These are phyloP conservation scores for Dictyophora rubrovolvata DNA, from an alignment of 768 basidiomycete genomes.

Conservation along the genomic window DNA sequence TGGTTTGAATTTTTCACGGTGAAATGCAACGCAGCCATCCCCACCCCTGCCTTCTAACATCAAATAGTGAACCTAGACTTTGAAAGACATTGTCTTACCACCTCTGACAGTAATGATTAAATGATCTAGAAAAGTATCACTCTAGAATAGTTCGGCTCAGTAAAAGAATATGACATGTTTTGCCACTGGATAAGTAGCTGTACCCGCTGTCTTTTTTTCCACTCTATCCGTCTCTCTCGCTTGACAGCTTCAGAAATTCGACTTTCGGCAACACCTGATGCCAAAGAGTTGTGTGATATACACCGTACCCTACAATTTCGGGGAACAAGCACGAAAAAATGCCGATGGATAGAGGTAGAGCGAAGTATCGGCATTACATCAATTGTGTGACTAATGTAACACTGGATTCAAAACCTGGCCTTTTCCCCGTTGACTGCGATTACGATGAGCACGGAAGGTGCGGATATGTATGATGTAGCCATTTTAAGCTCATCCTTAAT, in stretches of 20 bases:
- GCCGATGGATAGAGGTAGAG: not conserved
- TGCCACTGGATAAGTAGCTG: not conserved
- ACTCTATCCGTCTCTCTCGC: conserved; percentile 10
- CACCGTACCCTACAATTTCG: not conserved
- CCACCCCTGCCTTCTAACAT: conserved; percentile 67
- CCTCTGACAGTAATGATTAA: conserved; percentile 68
- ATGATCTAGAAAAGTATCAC: conserved; percentile 74
- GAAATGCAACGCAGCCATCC: conserved; percentile 86
- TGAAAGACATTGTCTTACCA: conserved; percentile 35
- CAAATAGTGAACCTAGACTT: not conserved
- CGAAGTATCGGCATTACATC: not conserved
- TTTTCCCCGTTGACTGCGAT: not conserved
- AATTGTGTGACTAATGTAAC: not conserved
- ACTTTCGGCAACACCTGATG: not conserved
- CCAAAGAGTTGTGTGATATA: not conserved
- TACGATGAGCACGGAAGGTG: not conserved
- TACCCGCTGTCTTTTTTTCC: conserved; percentile 24
- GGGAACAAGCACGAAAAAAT: not conserved
- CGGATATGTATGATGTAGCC: not conserved
- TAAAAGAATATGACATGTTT: not conserved
- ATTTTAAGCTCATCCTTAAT: not conserved
- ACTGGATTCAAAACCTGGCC: no score
- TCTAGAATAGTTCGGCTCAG: conserved; percentile 31
- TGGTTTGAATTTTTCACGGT: conserved; percentile 77
- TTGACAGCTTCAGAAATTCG: not conserved